Base-by-base conservation (phyloP, 768 basidiomycete species). In the Antrodiella citrinella region DNA sequence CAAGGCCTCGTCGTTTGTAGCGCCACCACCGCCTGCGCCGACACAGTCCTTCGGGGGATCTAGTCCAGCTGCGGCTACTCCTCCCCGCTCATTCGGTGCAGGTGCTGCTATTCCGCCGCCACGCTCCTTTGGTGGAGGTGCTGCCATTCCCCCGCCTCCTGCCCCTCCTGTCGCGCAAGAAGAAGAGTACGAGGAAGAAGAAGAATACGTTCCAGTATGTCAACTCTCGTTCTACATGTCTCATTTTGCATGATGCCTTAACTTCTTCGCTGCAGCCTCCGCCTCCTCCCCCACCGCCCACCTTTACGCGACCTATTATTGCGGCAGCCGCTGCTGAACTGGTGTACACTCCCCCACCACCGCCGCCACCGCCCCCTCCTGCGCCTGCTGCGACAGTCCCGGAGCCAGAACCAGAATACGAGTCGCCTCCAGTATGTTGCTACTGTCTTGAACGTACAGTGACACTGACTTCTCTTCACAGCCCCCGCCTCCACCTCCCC, bases 1-100 rank as follows among this genome's bases (percentile, higher is more conserved):
- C 59, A 80, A 72, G 41, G 69, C 72, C 41, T 81, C 83, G 0
- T 73, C 73, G 13, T 74, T 73, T 59, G 64, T 67, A 40, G 58
- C 73, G 3, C 63, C n/a, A n/a, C 75, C 52, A 4, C 21, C 48
- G 39, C 12, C 52, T 3, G 26, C 46, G 4, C 22, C 53, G 1
- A 19, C 53, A 4, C 46, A 43, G 15, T 22, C 53, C 3, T 50
- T 51, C 51, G 44, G 30, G 15, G 30, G 49, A 45, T 22, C 21
- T 40, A 19, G 44, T 50, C 12, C 46, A 49, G 51, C 22, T 41
- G 44, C 72, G 15, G 7, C 30, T 15, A 35, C 30, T 15, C 30
- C 30, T 7, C 30, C 76, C 1, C n/a, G n/a, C n/a, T n/a, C n/a
- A n/a, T n/a, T n/a, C n/a, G n/a, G n/a, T n/a, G n/a, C n/a, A n/a